Evolutionary conservation across 2,329 filamentous ascomycete genomes (phyloP).

Genomic region (Lasiodiplodia theobromae): DNA sequence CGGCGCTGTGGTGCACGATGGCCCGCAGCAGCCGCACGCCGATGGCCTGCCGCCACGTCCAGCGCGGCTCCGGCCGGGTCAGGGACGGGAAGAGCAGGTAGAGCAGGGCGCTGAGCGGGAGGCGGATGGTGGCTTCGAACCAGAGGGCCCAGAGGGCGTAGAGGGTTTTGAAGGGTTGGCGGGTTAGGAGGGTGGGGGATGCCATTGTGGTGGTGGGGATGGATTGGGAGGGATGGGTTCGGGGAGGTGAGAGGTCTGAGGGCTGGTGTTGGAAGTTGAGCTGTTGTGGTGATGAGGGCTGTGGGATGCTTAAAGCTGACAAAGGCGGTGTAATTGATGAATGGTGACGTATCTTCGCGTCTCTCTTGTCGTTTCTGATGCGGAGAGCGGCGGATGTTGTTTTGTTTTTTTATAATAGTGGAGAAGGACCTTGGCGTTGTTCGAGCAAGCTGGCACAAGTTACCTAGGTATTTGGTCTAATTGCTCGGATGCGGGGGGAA

Average conservation of each 20-base stretch:
- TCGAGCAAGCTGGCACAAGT: neutral
- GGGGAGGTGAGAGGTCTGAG: neutral
- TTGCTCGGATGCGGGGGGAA: neutral
- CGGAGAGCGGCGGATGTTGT: neutral
- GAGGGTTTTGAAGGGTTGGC: conserved; percentile 51
- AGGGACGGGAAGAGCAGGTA: conserved; percentile 42
- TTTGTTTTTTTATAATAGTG: neutral
- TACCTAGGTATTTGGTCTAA: neutral
- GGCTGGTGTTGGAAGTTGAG: no score
- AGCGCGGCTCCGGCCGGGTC: conserved; percentile 48
- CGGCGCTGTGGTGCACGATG: conserved; percentile 43
- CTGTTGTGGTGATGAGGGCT: neutral
- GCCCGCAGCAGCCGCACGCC: conserved; percentile 43
- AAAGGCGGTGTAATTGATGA: neutral
- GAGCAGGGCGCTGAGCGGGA: conserved; percentile 51
- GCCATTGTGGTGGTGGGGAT: neutral
- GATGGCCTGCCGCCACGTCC: conserved; percentile 50
- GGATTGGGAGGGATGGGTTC: neutral
- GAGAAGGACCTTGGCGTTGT: neutral
- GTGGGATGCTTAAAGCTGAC: neutral
- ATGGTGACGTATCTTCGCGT: neutral
- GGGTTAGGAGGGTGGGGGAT: conserved; percentile 33
- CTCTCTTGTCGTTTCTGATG: neutral
- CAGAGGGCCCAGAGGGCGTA: conserved; percentile 47
- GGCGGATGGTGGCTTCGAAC: conserved; percentile 39